These are phyloP conservation scores for Trichoderma erinaceum DNA, from an alignment of 495 filamentous ascomycete genomes.

Conservation along the genomic window DNA sequence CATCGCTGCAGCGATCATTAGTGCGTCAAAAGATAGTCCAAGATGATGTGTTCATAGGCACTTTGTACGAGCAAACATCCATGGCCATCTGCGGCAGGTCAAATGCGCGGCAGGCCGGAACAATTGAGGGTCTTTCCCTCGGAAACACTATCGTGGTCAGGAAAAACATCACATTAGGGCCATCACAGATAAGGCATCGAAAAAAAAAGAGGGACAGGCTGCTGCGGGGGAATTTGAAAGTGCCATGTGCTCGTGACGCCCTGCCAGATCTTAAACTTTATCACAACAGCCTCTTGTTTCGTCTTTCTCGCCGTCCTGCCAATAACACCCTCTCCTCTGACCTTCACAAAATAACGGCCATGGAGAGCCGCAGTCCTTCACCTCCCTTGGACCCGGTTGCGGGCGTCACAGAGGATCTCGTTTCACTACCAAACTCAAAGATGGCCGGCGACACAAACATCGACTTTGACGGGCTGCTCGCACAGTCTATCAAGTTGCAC, in stretches of 20 bases:
- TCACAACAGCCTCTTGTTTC: conserved; percentile 3
- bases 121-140: conserved; percentile 9
- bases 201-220: conserved; percentile 7
- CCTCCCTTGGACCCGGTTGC: conserved; percentile 43
- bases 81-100: background rate
- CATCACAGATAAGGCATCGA: conserved; percentile 2
- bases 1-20: too few species aligned
- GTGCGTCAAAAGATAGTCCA: too few species aligned
- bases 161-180: conserved; percentile 6
- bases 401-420: conserved; percentile 56
- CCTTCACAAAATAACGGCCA: background rate
- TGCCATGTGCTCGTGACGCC: background rate
- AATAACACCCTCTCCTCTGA: background rate
- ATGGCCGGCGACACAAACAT: conserved; percentile 55
- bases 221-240: background rate
- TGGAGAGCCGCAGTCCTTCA: conserved; percentile 19
- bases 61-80: too few species aligned
- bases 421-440: conserved; percentile 59
- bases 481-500: conserved; percentile 61
- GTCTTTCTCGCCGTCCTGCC: background rate
- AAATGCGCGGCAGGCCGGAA: background rate
- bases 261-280: background rate
- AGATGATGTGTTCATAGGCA: too few species aligned
- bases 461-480: conserved; percentile 69
- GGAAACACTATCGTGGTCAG: conserved; percentile 4